A percentile compares a stretch with the other conserved stretches of the same genome.
These are phyloP conservation scores for Chaetomidium leptoderma DNA, from an alignment of 495 filamentous ascomycete species.

Conservation along the genomic window DNA sequence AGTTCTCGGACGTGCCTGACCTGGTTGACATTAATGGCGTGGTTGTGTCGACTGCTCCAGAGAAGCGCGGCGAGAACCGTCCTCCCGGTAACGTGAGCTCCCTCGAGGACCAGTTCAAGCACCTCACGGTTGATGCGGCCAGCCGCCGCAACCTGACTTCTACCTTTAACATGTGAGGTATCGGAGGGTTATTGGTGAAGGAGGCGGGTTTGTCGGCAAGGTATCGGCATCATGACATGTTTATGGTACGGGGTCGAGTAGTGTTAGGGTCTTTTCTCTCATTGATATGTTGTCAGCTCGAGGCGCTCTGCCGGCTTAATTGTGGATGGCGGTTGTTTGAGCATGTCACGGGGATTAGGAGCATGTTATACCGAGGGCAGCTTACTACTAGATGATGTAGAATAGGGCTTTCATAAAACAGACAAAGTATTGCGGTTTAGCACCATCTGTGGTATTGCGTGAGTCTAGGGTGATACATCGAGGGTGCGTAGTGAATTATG, in stretches of 20 bases:
- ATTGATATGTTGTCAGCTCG: conserved; percentile 18
- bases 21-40: conserved; percentile 21
- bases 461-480: too few species aligned
- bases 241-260: conserved; percentile 1
- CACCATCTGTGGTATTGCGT: not conserved
- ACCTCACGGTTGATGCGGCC: conserved; percentile 21
- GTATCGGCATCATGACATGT: not conserved
- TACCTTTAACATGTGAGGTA: conserved; percentile 16
- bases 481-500: too few species aligned
- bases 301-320: conserved; percentile 15
- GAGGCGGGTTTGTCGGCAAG: not conserved
- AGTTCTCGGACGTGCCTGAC: conserved; percentile 27
- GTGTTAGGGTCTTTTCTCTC: conserved; percentile 14
- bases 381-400: conserved; percentile 29
- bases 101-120: conserved; percentile 31
- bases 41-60: conserved; percentile 21
- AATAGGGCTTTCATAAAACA: conserved; percentile 25
- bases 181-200: not conserved
- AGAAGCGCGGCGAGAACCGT: conserved; percentile 43
- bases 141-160: conserved; percentile 14
- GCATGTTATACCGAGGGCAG: conserved; percentile 24
- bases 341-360: not conserved
- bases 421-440: not conserved
- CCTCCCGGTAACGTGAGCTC: conserved; percentile 31
- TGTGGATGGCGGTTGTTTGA: conserved; percentile 4